Evolutionary conservation across 2,329 filamentous ascomycete species (phyloP).

Genomic region (Paraconiothyrium brasiliense): DNA sequence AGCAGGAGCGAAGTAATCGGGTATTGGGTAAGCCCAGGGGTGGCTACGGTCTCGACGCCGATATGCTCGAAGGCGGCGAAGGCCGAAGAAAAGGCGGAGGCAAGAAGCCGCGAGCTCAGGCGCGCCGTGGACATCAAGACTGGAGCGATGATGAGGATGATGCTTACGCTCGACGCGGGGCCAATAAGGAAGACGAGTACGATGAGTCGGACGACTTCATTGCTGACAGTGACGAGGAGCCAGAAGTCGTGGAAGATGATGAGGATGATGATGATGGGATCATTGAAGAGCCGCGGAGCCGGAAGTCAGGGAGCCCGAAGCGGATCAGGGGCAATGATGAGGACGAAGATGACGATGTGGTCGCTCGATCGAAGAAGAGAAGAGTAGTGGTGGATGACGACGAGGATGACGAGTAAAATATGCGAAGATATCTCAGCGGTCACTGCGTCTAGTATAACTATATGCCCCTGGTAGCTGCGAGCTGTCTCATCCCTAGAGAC

Average conservation of each 20-base stretch:
- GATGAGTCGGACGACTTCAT: conserved; percentile 83
- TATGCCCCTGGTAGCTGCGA: neutral
- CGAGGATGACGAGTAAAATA: conserved; percentile 50
- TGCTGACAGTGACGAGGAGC: conserved; percentile 78
- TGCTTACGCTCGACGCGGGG: conserved; percentile 65
- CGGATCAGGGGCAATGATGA: conserved; percentile 46
- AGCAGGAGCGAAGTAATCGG: conserved; percentile 66
- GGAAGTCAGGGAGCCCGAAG: conserved; percentile 50
- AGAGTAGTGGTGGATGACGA: conserved; percentile 60
- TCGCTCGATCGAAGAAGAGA: conserved; percentile 51
- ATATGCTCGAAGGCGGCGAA: conserved; percentile 68
- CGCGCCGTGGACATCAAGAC: conserved; percentile 52
- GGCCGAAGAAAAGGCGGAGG: conserved; percentile 43
- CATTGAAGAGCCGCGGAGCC: conserved; percentile 45
- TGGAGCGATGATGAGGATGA: conserved; percentile 81
- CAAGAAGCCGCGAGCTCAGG: conserved; percentile 47
- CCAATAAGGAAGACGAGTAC: conserved; percentile 76
- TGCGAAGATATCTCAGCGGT: neutral
- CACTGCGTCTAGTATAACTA: neutral
- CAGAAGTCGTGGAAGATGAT: conserved; percentile 69
- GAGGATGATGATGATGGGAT: conserved; percentile 60
- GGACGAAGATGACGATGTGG: conserved; percentile 49
- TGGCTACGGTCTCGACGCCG: conserved; percentile 69
- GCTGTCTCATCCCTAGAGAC: neutral
- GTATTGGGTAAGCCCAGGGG: conserved; percentile 60